A percentile compares a stretch with the other conserved stretches of the same genome.
Conservation (phyloP, 2,329 filamentous ascomycete species). For the Graphilbum sp. region DNA sequence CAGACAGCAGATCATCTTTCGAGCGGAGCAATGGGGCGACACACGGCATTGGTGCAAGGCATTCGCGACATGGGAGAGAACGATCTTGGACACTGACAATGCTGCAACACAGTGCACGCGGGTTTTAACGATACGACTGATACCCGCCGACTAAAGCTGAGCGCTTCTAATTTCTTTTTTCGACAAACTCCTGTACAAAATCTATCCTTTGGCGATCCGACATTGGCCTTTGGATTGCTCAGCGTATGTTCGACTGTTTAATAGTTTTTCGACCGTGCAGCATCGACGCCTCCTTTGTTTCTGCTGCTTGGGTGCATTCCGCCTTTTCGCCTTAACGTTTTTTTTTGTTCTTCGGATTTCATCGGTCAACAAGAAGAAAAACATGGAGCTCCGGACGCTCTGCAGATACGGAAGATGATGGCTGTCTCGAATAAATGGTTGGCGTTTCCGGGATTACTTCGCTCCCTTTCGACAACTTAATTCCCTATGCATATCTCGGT, state of each 20-base stretch:
- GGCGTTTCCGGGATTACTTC: slow-evolving; percentile 17
- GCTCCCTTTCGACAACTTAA: slow-evolving; percentile 13
- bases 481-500: slow-evolving; percentile 26
- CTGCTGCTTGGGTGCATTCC: neutral
- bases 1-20: no score
- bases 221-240: slow-evolving; percentile 6
- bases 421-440: slow-evolving; percentile 20
- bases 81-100: no score
- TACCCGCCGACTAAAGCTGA: no score
- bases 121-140: no score
- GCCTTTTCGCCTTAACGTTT: neutral
- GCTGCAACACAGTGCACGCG: no score
- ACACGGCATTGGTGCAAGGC: no score
- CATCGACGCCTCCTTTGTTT: neutral
- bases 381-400: no score
- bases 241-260: neutral
- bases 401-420: slow-evolving; percentile 27
- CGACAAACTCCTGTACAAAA: slow-evolving; percentile 16
- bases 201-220: neutral
- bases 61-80: no score
- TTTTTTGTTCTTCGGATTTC: slow-evolving; percentile 10
- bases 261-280: no score
- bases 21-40: no score
- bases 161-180: neutral
- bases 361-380: slow-evolving; percentile 10